Evolutionary conservation across 2,329 filamentous ascomycete species (phyloP).

Genomic region (Diplodia mutila): DNA sequence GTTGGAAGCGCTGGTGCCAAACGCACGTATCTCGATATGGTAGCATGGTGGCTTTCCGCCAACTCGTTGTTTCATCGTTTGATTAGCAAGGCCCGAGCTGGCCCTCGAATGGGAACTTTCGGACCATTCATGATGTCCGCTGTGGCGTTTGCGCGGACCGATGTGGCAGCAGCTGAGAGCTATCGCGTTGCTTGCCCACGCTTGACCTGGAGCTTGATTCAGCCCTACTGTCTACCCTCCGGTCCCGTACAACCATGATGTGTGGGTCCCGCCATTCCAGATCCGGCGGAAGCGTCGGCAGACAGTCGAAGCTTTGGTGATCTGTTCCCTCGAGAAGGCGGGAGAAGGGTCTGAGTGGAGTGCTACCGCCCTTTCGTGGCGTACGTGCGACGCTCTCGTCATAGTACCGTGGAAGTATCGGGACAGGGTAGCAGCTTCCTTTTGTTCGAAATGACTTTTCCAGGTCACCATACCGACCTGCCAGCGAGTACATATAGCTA

Average conservation of each 20-base stretch:
- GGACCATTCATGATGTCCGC: not conserved
- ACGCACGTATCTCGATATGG: not conserved
- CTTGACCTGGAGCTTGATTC: slow-evolving; percentile 16
- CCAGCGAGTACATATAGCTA: slow-evolving; percentile 23
- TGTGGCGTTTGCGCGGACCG: not conserved
- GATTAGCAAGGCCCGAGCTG: not conserved
- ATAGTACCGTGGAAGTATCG: not conserved
- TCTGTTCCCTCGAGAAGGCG: not conserved
- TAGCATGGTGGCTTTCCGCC: slow-evolving; percentile 6
- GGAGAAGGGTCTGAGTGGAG: not conserved
- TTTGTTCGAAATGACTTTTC: not conserved
- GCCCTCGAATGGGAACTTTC: slow-evolving; percentile 6
- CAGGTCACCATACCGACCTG: not conserved
- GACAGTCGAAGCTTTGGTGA: not conserved
- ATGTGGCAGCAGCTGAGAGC: not conserved
- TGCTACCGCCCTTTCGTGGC: not conserved
- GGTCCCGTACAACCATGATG: not conserved
- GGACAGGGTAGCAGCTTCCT: not conserved
- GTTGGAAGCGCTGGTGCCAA: not conserved
- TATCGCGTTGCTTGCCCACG: not conserved
- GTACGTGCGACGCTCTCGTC: not conserved
- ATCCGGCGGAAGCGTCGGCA: not conserved
- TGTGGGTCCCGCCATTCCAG: not conserved
- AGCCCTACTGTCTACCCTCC: slow-evolving; percentile 5
- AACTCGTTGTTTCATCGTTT: not conserved